phyloP scores from a whole-genome alignment of 2,329 filamentous ascomycete genomes.

The Penicillium sp. region DNA sequence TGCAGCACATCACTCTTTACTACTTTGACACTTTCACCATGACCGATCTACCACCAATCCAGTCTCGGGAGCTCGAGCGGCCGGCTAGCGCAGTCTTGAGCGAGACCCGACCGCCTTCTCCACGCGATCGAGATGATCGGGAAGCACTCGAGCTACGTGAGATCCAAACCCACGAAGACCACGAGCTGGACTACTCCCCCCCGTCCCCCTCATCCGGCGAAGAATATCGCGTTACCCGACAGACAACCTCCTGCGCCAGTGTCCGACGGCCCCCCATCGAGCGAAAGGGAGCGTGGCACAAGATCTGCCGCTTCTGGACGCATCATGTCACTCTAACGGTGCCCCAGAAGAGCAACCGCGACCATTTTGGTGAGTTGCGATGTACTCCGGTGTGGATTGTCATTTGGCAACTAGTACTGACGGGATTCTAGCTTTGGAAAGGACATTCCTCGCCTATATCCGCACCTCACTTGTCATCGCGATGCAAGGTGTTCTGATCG shows the following conservation, averaged over 20 bases:
- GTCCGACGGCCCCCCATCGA: constrained; percentile 8
- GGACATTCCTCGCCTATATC: constrained; percentile 69
- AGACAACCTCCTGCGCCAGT: constrained; percentile 22
- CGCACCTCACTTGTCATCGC: constrained; percentile 66
- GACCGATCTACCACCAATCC: neutral
- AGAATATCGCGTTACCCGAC: constrained; percentile 28
- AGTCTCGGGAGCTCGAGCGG: neutral
- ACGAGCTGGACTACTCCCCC: constrained; percentile 22
- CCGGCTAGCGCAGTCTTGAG: constrained; percentile 7
- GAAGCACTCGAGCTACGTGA: constrained; percentile 30
- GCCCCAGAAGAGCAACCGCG: constrained; percentile 39
- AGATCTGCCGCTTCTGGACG: constrained; percentile 75
- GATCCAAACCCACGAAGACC: constrained; percentile 29
- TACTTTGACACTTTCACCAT: constrained; percentile 3
- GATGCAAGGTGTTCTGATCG: constrained; percentile 61
- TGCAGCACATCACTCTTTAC: neutral
- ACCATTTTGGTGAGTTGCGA: constrained; percentile 38
- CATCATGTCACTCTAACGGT: constrained; percentile 47
- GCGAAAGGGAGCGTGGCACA: constrained; percentile 53
- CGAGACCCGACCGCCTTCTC: constrained; percentile 7
- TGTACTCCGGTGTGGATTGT: neutral
- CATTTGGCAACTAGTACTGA: neutral
- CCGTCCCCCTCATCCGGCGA: constrained; percentile 32
- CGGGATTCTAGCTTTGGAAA: constrained; percentile 58
- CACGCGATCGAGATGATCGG: constrained; percentile 4